A percentile compares a stretch with the other conserved stretches of the same genome.
phyloP scores from a whole-genome alignment of 495 filamentous ascomycete species.

The Tricharina praecox region DNA sequence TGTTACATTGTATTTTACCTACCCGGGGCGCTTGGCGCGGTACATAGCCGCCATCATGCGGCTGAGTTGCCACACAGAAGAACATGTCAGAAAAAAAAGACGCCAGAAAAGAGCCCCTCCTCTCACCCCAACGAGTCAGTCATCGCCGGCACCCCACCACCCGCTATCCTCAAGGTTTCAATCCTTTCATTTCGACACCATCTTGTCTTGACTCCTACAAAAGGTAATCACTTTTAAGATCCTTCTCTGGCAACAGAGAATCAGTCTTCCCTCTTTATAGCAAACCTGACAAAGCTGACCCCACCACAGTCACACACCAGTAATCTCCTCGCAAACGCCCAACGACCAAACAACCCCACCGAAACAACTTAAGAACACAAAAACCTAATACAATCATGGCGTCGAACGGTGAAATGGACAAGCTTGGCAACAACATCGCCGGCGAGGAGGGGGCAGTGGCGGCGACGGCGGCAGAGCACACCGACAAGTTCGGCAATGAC shows the following conservation, averaged over 20 bases:
- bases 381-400: slow-evolving; percentile 36
- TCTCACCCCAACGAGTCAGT: not conserved
- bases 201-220: not conserved
- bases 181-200: too few relatives aligned
- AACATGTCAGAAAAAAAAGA: not conserved
- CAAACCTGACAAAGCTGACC: too few relatives aligned
- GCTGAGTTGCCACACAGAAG: too few relatives aligned
- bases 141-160: not conserved
- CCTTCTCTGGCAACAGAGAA: not conserved
- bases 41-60: too few relatives aligned
- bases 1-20: too few relatives aligned
- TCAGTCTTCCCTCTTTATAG: too few relatives aligned
- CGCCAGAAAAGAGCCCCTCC: not conserved
- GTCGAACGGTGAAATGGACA: slow-evolving; percentile 38
- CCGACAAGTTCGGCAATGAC: slow-evolving; percentile 14
- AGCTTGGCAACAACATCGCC: slow-evolving; percentile 25
- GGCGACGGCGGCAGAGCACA: too few relatives aligned
- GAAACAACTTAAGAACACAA: not conserved
- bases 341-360: not conserved
- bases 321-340: not conserved
- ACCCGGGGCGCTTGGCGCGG: too few relatives aligned
- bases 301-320: slow-evolving; percentile 4
- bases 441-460: too few relatives aligned
- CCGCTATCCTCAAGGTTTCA: too few relatives aligned
- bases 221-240: not conserved